These are phyloP conservation scores for Cokeromyces recurvatus DNA, from an alignment of 371 early-diverging fungal genomes.

Conservation along the genomic window DNA sequence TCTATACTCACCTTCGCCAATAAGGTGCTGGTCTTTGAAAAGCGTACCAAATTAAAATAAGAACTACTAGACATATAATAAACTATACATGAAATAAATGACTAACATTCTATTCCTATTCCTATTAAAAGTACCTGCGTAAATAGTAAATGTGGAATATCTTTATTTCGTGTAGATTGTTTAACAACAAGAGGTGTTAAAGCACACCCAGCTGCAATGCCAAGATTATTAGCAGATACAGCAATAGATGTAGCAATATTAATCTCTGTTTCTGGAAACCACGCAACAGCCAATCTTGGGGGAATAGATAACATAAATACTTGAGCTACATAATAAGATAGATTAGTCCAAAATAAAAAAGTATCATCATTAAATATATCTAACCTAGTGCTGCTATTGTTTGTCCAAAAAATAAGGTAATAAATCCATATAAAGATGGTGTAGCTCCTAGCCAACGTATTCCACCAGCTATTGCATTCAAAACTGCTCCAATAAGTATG, in stretches of 20 bases:
- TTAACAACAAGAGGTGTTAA: constrained; percentile 40
- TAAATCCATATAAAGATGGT: constrained; percentile 30
- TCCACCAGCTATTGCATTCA: constrained; percentile 36
- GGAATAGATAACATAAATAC: constrained; percentile 50
- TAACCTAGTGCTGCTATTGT: constrained; percentile 46
- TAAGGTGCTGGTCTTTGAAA: constrained; percentile 18
- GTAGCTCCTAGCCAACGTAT: constrained; percentile 42
- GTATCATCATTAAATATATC: background rate
- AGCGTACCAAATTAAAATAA: constrained; percentile 18
- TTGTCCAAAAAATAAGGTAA: constrained; percentile 39
- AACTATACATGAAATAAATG: constrained; percentile 4
- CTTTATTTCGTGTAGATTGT: constrained; percentile 24
- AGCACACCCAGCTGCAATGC: constrained; percentile 48
- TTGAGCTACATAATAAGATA: constrained; percentile 24
- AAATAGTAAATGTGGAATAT: constrained; percentile 37
- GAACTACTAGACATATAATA: constrained; percentile 18
- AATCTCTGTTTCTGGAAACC: constrained; percentile 46
- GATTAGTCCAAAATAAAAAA: background rate
- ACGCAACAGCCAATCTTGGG: constrained; percentile 46
- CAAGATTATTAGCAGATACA: constrained; percentile 47
- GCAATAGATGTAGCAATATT: constrained; percentile 46
- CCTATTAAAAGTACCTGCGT: constrained; percentile 23
- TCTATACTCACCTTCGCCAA: constrained; percentile 17
- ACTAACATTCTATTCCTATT: background rate
- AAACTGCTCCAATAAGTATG: constrained; percentile 40